phyloP scores from a whole-genome alignment of 106 monocot genomes.

The Narthecium ossifragum region DNA sequence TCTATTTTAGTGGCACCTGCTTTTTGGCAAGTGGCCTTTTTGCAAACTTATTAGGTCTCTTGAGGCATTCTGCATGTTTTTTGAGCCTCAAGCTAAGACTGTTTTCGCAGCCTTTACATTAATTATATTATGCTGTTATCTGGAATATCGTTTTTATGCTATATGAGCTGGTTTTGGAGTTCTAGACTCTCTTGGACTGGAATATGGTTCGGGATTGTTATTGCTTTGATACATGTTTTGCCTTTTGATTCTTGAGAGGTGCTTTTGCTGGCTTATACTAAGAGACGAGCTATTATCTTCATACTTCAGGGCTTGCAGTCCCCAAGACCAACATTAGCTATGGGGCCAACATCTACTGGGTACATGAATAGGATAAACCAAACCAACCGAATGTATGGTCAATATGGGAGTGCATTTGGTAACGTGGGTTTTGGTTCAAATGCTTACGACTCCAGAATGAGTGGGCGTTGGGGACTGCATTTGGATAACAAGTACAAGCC shows the following conservation, averaged over 20 bases:
- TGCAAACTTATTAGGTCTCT: background rate
- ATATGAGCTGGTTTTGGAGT: background rate
- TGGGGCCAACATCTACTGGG: constrained; percentile 38
- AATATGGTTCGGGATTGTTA: background rate
- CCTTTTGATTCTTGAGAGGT: background rate
- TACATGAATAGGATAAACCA: constrained; percentile 50
- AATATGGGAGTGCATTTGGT: constrained; percentile 36
- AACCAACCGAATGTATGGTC: constrained; percentile 46
- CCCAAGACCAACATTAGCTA: constrained; percentile 45
- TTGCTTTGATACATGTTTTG: background rate
- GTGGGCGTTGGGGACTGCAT: constrained; percentile 25
- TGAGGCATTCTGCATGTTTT: background rate
- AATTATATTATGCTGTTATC: background rate
- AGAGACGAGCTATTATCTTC: background rate
- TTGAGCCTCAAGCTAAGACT: background rate
- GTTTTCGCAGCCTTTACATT: background rate
- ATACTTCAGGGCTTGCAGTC: constrained; percentile 39
- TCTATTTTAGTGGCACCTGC: background rate
- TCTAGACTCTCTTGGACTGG: too few relatives aligned
- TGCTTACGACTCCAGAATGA: constrained; percentile 47
- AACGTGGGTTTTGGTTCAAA: constrained; percentile 38
- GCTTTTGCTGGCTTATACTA: background rate
- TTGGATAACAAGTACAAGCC: constrained; percentile 43
- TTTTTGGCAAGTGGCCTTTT: background rate
- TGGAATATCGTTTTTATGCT: background rate